Base-by-base conservation (phyloP, 345 rosid genomes). In the Boechera stricta region DNA sequence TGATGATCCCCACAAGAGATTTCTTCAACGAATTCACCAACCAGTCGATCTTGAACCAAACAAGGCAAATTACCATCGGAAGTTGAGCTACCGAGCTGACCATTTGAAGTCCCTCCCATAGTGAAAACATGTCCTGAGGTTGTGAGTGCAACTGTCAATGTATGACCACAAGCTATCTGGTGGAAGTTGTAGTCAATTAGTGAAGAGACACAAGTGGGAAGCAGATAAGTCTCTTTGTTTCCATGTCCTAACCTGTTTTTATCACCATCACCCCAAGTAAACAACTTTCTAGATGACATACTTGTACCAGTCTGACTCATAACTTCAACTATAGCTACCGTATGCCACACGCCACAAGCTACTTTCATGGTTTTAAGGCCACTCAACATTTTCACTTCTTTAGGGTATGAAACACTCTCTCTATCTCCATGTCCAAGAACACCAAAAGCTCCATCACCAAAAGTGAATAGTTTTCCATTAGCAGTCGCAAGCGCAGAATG, bases 251-350 rank as follows among this genome's bases (percentile, higher is more conserved):
- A 73, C 54, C 97, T 91, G 60, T 91, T 51, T 80, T 91, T 88
- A 55, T 91, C 96, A 36, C 99, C 99, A 75, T 91, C 98, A 16
- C 99, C 99, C 99, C 99, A 95, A 12, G 97, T 89, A 80, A 95
- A 95, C 82, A 95, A 79, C 79, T 95, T 95, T 73, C 85, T 86
- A 0, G 97, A 86, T 32, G 88, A 76, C 45, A 74, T 33, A 67
- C 58, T 86, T 21, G 82, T 42, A 56, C 98, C 91, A 1, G 86
- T 26, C 32, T 91, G 99, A 55, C 77, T 74, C 77, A 79, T 82
- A 32, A 91, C 90, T 78, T 95, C 97, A n/a, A 95, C 97, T 31
- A 95, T 92, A 29, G 99, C 97, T 41, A 92, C 97, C 2, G 98
- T 92, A 71, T 95, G 99, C 98, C 99, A 95, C 52, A 92, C 86